Evolutionary conservation across 495 filamentous ascomycete species (phyloP).

Genomic region (Lophiotrema nucula): DNA sequence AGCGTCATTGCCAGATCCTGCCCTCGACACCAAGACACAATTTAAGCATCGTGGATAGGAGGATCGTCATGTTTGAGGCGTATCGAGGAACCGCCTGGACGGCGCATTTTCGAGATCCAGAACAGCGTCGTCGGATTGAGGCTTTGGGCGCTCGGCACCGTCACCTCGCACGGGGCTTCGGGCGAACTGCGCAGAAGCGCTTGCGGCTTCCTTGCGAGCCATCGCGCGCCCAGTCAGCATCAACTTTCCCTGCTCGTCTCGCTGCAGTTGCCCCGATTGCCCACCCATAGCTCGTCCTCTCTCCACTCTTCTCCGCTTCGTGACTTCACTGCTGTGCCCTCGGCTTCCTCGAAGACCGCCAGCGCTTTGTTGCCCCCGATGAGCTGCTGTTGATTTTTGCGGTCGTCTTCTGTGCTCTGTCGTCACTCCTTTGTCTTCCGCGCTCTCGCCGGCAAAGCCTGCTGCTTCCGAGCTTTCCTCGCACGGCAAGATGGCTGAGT

Average conservation of each 20-base stretch:
- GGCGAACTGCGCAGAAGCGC: background rate
- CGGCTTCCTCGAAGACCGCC: too few species aligned
- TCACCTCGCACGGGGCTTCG: background rate
- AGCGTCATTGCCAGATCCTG: too few species aligned
- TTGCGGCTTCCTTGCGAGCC: background rate
- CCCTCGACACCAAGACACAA: too few species aligned
- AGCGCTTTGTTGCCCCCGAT: conserved; percentile 8
- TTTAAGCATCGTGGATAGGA: too few species aligned
- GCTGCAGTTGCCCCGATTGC: background rate
- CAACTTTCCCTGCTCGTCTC: background rate
- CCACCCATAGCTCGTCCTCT: background rate
- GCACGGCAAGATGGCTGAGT: conserved; percentile 31
- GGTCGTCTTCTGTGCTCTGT: conserved; percentile 8
- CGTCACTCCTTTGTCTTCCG: conserved; percentile 28
- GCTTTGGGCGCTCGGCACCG: too few species aligned
- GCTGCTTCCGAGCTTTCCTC: conserved; percentile 8
- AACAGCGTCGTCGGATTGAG: too few species aligned
- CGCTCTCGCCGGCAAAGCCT: conserved; percentile 12
- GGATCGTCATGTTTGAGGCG: too few species aligned
- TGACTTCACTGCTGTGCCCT: background rate
- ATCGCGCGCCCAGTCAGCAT: background rate
- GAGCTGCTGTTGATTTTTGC: conserved; percentile 2
- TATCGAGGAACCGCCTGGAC: too few species aligned
- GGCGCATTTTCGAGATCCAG: too few species aligned
- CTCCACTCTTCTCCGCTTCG: background rate